Evolutionary conservation across 1,284 basidiomycete genomes (phyloP).

Genomic region (Puccinia sorghi): DNA sequence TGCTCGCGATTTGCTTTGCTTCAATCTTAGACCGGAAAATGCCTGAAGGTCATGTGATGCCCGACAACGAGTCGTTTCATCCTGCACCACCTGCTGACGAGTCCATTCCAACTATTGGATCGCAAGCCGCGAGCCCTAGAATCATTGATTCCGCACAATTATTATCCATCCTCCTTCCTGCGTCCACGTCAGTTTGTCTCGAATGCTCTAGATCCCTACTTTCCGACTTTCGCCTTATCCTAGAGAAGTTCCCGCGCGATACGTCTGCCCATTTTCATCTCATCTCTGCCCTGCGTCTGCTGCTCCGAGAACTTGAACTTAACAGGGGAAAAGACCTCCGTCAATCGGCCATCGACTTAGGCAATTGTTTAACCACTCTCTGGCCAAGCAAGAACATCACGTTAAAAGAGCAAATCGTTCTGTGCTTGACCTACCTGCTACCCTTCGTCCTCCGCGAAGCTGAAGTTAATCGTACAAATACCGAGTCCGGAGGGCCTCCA

Average conservation of each 20-base stretch:
- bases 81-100: not conserved
- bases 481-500: not conserved
- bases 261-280: conserved; percentile 47
- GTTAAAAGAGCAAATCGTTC: conserved; percentile 37
- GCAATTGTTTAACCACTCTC: conserved; percentile 12
- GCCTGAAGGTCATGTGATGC: conserved; percentile 13
- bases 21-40: conserved; percentile 42
- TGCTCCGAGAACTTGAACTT: conserved; percentile 44
- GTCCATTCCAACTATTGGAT: not conserved
- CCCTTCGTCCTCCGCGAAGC: conserved; percentile 36
- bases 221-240: conserved; percentile 17
- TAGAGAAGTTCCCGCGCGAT: conserved; percentile 35
- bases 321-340: conserved; percentile 34
- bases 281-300: conserved; percentile 23
- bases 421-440: conserved; percentile 36
- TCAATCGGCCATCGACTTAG: conserved; percentile 26
- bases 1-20: conserved; percentile 44
- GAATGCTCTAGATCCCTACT: conserved; percentile 37
- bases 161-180: conserved; percentile 29
- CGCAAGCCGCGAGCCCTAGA: conserved; percentile 13
- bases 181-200: conserved; percentile 26
- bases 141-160: conserved; percentile 37
- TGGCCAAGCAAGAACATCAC: conserved; percentile 40
- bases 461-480: not conserved
- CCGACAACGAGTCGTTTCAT: conserved; percentile 28